Conservation (phyloP, 2,329 filamentous ascomycete species). For the Colletotrichum aenigma region DNA sequence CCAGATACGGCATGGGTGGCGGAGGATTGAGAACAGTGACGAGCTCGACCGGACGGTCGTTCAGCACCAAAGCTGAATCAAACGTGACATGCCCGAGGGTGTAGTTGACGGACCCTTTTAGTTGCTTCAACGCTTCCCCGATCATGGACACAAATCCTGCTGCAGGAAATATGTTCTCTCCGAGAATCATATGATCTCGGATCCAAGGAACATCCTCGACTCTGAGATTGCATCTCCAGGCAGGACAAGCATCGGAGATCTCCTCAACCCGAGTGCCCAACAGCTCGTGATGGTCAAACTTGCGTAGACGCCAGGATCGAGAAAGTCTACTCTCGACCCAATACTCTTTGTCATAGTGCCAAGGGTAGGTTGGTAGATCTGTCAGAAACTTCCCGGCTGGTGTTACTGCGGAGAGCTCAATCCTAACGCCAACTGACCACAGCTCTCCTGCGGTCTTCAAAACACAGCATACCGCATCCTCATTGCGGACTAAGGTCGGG, state of each 20-base stretch:
- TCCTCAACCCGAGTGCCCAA: slow-evolving; percentile 7
- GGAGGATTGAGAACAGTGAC: slow-evolving; percentile 32
- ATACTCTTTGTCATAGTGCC: slow-evolving; percentile 4
- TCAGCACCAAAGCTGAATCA: slow-evolving; percentile 33
- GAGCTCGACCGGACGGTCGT: slow-evolving; percentile 30
- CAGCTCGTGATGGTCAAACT: slow-evolving; percentile 6
- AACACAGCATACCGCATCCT: background rate
- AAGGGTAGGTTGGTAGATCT: slow-evolving; percentile 1
- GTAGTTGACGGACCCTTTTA: slow-evolving; percentile 22
- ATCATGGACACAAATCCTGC: slow-evolving; percentile 9
- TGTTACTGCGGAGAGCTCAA: slow-evolving; percentile 7
- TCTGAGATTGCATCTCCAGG: slow-evolving; percentile 12
- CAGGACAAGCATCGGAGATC: background rate
- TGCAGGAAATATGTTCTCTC: background rate
- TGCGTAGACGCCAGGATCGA: background rate
- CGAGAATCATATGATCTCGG: background rate
- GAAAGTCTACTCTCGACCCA: slow-evolving; percentile 6
- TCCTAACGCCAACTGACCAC: background rate
- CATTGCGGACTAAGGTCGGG: background rate
- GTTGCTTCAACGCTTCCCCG: slow-evolving; percentile 5
- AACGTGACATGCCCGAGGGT: slow-evolving; percentile 31
- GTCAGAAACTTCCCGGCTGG: background rate
- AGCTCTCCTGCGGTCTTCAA: slow-evolving; percentile 17
- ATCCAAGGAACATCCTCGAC: slow-evolving; percentile 9
- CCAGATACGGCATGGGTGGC: slow-evolving; percentile 25